These are phyloP conservation scores for Solanum chaucha DNA, from an alignment of 257 asterid genomes.

Conservation along the genomic window DNA sequence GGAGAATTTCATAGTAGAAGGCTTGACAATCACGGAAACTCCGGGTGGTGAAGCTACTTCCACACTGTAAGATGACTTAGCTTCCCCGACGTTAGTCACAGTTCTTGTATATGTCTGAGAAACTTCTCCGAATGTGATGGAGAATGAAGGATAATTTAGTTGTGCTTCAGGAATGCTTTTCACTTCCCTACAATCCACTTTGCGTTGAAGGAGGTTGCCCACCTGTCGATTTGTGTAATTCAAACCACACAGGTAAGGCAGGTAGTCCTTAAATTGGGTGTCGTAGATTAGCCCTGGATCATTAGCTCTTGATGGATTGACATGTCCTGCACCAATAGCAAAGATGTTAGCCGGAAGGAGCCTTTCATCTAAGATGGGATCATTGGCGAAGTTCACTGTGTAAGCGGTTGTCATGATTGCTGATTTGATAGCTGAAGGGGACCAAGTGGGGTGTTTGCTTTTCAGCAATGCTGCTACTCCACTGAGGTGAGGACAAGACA, in stretches of 20 bases:
- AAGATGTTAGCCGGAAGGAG: slow-evolving; percentile 20
- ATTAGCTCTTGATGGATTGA: slow-evolving; percentile 29
- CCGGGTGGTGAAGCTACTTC: slow-evolving; percentile 18
- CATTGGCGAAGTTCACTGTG: slow-evolving; percentile 5
- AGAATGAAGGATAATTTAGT: slow-evolving; percentile 16
- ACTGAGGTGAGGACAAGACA: background rate
- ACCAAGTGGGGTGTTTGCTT: background rate
- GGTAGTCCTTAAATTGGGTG: slow-evolving; percentile 28
- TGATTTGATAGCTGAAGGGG: slow-evolving; percentile 39
- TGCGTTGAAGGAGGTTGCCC: background rate
- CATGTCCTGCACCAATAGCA: slow-evolving; percentile 41
- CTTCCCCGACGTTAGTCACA: slow-evolving; percentile 32
- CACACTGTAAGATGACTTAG: slow-evolving; percentile 15
- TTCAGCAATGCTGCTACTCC: background rate
- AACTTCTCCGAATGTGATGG: background rate
- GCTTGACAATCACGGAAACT: slow-evolving; percentile 21
- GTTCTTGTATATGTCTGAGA: slow-evolving; percentile 25
- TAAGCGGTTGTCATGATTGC: slow-evolving; percentile 55
- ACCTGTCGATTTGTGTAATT: slow-evolving; percentile 24
- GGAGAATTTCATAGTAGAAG: slow-evolving; percentile 10
- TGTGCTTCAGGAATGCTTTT: slow-evolving; percentile 18
- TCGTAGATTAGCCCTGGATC: slow-evolving; percentile 52
- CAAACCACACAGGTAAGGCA: slow-evolving; percentile 38
- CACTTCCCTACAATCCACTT: slow-evolving; percentile 13
- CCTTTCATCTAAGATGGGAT: slow-evolving; percentile 23